phyloP scores from a whole-genome alignment of 164 flowering plant species.

The Stephania yunnanensis region DNA sequence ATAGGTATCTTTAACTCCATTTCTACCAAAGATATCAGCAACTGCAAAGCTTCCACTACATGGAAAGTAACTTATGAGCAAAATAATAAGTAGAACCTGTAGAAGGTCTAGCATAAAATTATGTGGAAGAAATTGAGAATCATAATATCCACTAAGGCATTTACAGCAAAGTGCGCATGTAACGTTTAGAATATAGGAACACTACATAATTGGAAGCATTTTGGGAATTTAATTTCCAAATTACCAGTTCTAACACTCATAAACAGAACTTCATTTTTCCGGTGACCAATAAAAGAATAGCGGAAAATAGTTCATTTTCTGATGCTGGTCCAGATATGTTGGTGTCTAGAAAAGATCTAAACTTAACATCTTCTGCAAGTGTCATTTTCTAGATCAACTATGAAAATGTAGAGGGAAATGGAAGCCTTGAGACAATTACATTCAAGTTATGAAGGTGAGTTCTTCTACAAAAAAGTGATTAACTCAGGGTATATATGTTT shows the following conservation, averaged over 20 bases:
- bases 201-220: too few relatives aligned
- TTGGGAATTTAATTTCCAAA: too few relatives aligned
- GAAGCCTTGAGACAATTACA: not conserved
- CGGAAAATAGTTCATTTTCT: not conserved
- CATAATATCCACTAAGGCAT: not conserved
- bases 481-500: too few relatives aligned
- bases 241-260: not conserved
- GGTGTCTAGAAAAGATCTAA: not conserved
- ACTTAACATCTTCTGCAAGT: not conserved
- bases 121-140: not conserved
- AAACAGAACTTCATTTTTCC: too few relatives aligned
- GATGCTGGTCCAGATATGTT: not conserved
- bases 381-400: not conserved
- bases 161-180: too few relatives aligned
- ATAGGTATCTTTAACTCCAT: not conserved
- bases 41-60: constrained; percentile 25
- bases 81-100: not conserved
- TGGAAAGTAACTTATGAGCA: not conserved
- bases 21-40: not conserved
- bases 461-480: not conserved
- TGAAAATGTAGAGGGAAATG: not conserved
- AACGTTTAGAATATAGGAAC: too few relatives aligned
- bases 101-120: not conserved
- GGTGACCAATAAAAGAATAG: not conserved
- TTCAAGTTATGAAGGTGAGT: not conserved